Conservation (phyloP, 2,329 filamentous ascomycete species). For the Talaromyces sp. region DNA sequence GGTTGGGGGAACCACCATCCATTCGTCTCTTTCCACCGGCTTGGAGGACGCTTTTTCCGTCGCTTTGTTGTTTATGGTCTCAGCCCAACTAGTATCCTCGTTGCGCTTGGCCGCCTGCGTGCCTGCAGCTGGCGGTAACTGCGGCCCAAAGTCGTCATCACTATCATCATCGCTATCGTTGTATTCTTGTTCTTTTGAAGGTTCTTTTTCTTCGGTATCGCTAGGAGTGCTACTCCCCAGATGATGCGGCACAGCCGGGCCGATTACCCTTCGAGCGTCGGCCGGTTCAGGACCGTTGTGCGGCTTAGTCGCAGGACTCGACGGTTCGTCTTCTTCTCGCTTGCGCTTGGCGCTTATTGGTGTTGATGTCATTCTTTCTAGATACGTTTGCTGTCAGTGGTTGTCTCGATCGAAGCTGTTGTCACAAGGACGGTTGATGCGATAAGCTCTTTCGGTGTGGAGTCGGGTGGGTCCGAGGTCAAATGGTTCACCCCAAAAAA, state of each 20-base stretch:
- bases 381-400: neutral
- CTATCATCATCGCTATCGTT: conserved; percentile 25
- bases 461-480: neutral
- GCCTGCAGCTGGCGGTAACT: conserved; percentile 17
- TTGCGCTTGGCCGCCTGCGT: neutral
- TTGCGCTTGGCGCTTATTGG: neutral
- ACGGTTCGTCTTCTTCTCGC: neutral
- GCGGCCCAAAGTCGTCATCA: conserved; percentile 36
- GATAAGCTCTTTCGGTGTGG: neutral
- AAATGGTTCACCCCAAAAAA: no score
- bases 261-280: neutral
- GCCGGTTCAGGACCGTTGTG: neutral
- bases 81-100: neutral
- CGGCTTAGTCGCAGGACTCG: neutral
- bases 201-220: neutral
- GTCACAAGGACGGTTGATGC: neutral
- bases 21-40: conserved; percentile 64
- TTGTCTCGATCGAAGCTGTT: neutral
- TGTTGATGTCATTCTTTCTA: neutral
- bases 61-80: neutral
- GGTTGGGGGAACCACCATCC: conserved; percentile 70
- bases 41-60: neutral
- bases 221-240: neutral
- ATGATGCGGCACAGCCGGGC: neutral
- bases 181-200: neutral